phyloP scores from a whole-genome alignment of 2,329 filamentous ascomycete species.

The Periconia sp. region DNA sequence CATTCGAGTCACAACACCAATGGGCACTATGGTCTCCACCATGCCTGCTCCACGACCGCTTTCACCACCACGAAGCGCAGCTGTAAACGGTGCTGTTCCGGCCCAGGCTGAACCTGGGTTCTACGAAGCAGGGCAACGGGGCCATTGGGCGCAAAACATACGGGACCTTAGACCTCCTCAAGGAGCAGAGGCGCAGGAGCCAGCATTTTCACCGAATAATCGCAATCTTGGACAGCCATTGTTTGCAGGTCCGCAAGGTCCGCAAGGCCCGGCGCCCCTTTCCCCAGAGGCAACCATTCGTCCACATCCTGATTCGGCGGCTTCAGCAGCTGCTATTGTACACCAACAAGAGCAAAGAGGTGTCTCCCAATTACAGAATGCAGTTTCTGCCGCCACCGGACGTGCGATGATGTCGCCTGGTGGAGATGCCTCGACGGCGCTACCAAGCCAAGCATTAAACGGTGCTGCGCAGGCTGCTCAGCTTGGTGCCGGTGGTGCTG shows the following conservation, averaged over 20 bases:
- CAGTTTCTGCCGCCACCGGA: slow-evolving; percentile 64
- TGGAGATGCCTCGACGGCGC: slow-evolving; percentile 53
- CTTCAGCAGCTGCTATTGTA: slow-evolving; percentile 53
- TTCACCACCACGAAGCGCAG: slow-evolving; percentile 54
- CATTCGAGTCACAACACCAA: slow-evolving; percentile 94
- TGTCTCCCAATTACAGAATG: slow-evolving; percentile 70
- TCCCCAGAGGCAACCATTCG: slow-evolving; percentile 45
- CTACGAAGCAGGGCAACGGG: slow-evolving; percentile 41
- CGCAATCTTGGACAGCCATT: slow-evolving; percentile 49
- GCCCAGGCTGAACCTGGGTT: slow-evolving; percentile 48
- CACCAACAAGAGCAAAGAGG: slow-evolving; percentile 71
- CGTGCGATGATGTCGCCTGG: slow-evolving; percentile 58
- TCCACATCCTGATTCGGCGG: slow-evolving; percentile 42
- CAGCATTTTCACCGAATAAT: slow-evolving; percentile 52
- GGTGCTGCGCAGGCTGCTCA: slow-evolving; percentile 65
- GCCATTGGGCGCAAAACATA: slow-evolving; percentile 49
- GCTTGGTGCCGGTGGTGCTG: slow-evolving; percentile 60
- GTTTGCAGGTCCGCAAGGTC: slow-evolving; percentile 43
- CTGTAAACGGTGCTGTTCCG: slow-evolving; percentile 61
- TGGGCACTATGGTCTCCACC: slow-evolving; percentile 93
- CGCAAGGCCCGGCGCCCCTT: slow-evolving; percentile 38
- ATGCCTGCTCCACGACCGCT: slow-evolving; percentile 66
- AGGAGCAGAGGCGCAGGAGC: slow-evolving; percentile 42
- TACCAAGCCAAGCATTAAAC: slow-evolving; percentile 66
- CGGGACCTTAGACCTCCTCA: slow-evolving; percentile 22